Evolutionary conservation across 371 early-diverging fungal genomes (phyloP), one percentile per base, ranked within the genome.

Genomic region (Cladochytrium tenue): DNA sequence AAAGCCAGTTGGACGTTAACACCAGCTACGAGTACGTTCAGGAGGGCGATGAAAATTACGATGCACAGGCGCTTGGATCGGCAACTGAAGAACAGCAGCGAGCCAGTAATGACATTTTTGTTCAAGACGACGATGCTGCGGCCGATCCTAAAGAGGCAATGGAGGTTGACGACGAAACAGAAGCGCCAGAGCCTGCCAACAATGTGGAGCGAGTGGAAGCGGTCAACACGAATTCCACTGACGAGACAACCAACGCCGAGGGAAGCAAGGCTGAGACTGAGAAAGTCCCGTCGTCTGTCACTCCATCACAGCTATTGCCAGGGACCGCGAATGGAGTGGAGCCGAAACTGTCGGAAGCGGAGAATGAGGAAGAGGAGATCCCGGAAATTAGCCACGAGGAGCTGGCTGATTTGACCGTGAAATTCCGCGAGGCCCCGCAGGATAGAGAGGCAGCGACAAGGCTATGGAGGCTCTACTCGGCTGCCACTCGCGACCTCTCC

Each of bases 401-500:
- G 28, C 76, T 89, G 23, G 87, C 86, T 59, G 66, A 69, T 59
- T 61, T 56, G 7, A 80, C 86, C 17, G 74, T 78, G 2, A 70
- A 71, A n/a, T 89, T 85, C 86, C 75, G 84, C 3, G 75, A 68
- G 32, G 43, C 64, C 53, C 73, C 74, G 23, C 75, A 78, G 43
- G 76, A 76, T 68, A 58, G 69, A 2, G 52, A 17, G 51, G 76
- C 74, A 35, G 91, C 94, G 15, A 84, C 88, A 51, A 86, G 90
- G 61, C 78, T 95, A 26, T 97, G 98, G 98, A 89, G 88, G 67
- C 78, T 86, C 52, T 97, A 94, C 79, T 90, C 90, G 66, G 84
- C 87, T n/a, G 74, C 93, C 60, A 82, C 80, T 0, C 90, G 92
- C 67, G 93, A 95, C 64, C 85, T 95, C 34, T 89, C 98, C 1